A percentile compares a stretch with the other conserved stretches of the same genome.
phyloP scores from a whole-genome alignment of 805 yeast species.

The Ogataea glucozyma region DNA sequence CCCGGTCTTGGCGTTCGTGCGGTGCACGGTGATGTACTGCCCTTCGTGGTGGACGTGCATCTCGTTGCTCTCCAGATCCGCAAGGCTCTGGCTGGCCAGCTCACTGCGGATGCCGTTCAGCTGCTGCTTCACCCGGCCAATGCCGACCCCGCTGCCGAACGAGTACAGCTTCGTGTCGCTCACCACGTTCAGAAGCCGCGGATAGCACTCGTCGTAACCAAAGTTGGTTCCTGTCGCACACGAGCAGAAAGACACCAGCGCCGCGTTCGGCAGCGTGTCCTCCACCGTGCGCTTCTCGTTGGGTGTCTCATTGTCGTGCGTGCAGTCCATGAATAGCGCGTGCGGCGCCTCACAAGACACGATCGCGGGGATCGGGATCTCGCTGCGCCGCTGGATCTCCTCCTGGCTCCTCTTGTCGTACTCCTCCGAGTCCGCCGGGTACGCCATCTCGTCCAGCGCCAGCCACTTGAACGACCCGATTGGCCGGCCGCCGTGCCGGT shows the following conservation, averaged over 20 bases:
- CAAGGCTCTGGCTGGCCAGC: conserved; percentile 58
- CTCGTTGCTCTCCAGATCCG: conserved; percentile 62
- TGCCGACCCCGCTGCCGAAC: conserved; percentile 62
- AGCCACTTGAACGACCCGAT: conserved; percentile 86
- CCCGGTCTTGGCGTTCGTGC: conserved; percentile 81
- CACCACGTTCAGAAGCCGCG: conserved; percentile 77
- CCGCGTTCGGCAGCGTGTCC: conserved; percentile 94
- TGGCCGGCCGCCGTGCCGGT: conserved; percentile 92
- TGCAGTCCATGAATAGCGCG: conserved; percentile 95
- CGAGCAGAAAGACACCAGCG: conserved; percentile 87
- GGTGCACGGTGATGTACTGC: conserved; percentile 86
- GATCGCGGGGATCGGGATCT: conserved; percentile 65
- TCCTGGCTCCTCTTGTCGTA: conserved; percentile 24
- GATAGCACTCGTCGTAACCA: conserved; percentile 93
- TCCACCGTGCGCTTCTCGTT: conserved; percentile 87
- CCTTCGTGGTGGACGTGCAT: conserved; percentile 95
- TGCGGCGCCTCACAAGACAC: conserved; percentile 78
- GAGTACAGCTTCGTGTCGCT: conserved; percentile 67
- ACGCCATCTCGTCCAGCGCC: conserved; percentile 73
- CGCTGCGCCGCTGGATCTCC: conserved; percentile 47
- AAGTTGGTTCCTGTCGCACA: conserved; percentile 93
- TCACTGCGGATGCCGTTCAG: conserved; percentile 58
- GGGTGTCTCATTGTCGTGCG: conserved; percentile 94
- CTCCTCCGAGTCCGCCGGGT: conserved; percentile 53
- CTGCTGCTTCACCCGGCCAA: conserved; percentile 66